Evolutionary conservation across 208 protist genomes (phyloP).

Genomic region (Acanthamoeba castellanii): DNA sequence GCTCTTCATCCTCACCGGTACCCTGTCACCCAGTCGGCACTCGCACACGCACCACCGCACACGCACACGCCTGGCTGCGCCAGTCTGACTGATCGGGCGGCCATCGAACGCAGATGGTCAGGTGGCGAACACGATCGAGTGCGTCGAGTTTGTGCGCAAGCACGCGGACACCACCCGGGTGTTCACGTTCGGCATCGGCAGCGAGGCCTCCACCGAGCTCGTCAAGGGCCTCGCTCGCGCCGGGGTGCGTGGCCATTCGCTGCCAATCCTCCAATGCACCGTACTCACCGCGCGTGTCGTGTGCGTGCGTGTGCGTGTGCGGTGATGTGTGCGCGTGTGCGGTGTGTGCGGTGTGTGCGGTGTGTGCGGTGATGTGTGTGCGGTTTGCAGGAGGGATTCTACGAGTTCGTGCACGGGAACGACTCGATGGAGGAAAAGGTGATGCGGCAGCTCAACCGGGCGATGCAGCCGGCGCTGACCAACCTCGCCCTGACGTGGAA

Average conservation of each 20-base stretch:
- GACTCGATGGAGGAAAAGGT: conserved; percentile 75
- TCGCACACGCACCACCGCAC: background rate
- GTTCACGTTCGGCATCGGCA: conserved; percentile 76
- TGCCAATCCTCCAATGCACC: background rate
- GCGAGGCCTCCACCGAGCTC: conserved; percentile 50
- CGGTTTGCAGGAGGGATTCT: conserved; percentile 51
- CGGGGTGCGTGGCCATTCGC: background rate
- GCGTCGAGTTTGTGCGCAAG: conserved; percentile 75
- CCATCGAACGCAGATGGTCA: conserved; percentile 48
- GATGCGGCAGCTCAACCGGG: conserved; percentile 72
- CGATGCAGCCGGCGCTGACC: conserved; percentile 77
- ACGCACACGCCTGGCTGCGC: too few relatives aligned
- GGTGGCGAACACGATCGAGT: conserved; percentile 55
- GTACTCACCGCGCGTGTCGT: too few relatives aligned
- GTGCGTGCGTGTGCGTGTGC: background rate
- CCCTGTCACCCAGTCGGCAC: background rate
- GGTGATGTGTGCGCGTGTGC: too few relatives aligned
- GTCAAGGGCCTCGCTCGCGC: conserved; percentile 61
- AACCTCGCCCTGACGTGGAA: conserved; percentile 76
- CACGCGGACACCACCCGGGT: conserved; percentile 75
- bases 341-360: too few relatives aligned
- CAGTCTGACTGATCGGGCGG: too few relatives aligned
- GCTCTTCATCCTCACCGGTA: conserved; percentile 75
- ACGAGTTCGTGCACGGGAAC: conserved; percentile 76
- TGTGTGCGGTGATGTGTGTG: too few relatives aligned